These are phyloP conservation scores for Fusarium brevicatenulatum DNA, from an alignment of 2,329 filamentous ascomycete genomes.

Conservation along the genomic window DNA sequence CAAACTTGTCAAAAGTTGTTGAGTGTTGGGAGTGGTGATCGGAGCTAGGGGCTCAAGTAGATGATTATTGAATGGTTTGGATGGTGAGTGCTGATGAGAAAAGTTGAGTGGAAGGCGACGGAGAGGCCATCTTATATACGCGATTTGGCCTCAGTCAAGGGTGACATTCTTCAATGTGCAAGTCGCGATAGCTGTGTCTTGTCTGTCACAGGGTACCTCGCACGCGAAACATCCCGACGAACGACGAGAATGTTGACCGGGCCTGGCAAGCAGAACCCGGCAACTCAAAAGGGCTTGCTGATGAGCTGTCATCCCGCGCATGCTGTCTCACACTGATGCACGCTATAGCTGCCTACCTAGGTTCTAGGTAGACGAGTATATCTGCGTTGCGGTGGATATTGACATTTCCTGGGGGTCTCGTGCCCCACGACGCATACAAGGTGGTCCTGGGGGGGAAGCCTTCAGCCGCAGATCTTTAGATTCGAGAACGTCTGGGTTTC, in stretches of 20 bases:
- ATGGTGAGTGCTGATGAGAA: constrained; percentile 38
- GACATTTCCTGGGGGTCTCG: constrained; percentile 20
- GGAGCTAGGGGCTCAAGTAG: constrained; percentile 38
- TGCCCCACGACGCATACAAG: not conserved
- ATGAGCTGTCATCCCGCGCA: constrained; percentile 36
- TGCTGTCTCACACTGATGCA: constrained; percentile 39
- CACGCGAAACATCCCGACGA: constrained; percentile 35
- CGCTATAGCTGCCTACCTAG: constrained; percentile 18
- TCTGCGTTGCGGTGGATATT: constrained; percentile 21
- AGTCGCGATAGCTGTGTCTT: constrained; percentile 17
- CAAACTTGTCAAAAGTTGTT: constrained; percentile 30
- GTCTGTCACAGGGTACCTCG: constrained; percentile 2
- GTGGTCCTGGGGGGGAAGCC: not conserved
- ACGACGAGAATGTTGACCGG: constrained; percentile 2
- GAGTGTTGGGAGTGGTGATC: constrained; percentile 15
- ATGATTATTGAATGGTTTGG: constrained; percentile 39
- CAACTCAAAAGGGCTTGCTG: constrained; percentile 21
- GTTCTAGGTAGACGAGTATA: constrained; percentile 5
- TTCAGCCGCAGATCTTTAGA: constrained; percentile 13
- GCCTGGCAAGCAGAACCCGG: constrained; percentile 20
- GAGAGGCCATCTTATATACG: constrained; percentile 41
- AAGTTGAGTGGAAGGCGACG: constrained; percentile 17
- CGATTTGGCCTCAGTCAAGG: constrained; percentile 15
- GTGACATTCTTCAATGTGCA: constrained; percentile 10
- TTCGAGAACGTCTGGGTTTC: constrained; percentile 22